phyloP scores from a whole-genome alignment of 2,329 filamentous ascomycete species.

The Cordyceps militaris region DNA sequence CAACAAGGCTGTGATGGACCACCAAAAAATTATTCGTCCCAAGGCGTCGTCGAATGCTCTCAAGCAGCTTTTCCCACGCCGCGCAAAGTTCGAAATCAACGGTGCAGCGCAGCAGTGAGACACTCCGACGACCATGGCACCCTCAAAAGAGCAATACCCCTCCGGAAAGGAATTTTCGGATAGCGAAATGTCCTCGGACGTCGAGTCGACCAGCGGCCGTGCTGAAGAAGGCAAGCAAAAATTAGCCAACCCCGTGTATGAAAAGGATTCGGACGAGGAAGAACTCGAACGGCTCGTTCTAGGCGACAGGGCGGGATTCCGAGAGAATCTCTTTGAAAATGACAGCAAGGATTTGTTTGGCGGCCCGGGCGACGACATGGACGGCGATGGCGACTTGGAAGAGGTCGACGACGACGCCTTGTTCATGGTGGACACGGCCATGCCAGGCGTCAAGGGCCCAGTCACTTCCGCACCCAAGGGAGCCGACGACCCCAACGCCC shows the following conservation, averaged over 20 bases:
- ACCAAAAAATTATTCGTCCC: slow-evolving; percentile 26
- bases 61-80: slow-evolving; percentile 1
- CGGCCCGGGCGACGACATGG: slow-evolving; percentile 30
- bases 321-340: slow-evolving; percentile 59
- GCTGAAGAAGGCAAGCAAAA: slow-evolving; percentile 21
- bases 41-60: slow-evolving; percentile 17
- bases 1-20: slow-evolving; percentile 24
- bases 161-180: slow-evolving; percentile 26
- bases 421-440: slow-evolving; percentile 73
- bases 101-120: slow-evolving; percentile 9
- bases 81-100: slow-evolving; percentile 13
- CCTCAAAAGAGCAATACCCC: slow-evolving; percentile 23
- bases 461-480: slow-evolving; percentile 18
- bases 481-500: slow-evolving; percentile 31
- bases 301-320: slow-evolving; percentile 78
- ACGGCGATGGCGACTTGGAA: slow-evolving; percentile 48
- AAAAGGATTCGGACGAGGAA: slow-evolving; percentile 76
- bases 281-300: slow-evolving; percentile 85
- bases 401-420: slow-evolving; percentile 69
- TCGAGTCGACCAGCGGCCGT: slow-evolving; percentile 21
- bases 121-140: slow-evolving; percentile 24
- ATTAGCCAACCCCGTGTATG: slow-evolving; percentile 26
- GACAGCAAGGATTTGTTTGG: slow-evolving; percentile 24
- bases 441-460: slow-evolving; percentile 31
- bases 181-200: slow-evolving; percentile 12